Conservation (phyloP, 1,139 yeast species). For the Candida dubliniensis region DNA sequence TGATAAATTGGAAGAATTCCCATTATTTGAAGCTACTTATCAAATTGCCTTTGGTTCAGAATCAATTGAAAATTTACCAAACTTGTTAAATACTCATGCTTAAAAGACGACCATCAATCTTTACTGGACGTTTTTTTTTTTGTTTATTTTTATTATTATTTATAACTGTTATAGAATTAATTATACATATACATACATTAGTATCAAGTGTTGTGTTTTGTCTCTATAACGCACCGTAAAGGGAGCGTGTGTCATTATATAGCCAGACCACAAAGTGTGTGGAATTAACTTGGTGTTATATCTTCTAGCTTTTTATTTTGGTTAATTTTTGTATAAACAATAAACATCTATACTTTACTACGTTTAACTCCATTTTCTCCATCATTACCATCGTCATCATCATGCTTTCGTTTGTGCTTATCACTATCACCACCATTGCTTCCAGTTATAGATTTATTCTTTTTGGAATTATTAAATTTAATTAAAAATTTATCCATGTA, state of each 20-base stretch:
- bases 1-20: constrained; percentile 37
- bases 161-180: background rate
- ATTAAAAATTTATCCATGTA: constrained; percentile 76
- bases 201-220: too few relatives aligned
- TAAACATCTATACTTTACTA: too few relatives aligned
- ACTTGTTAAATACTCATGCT: constrained; percentile 22
- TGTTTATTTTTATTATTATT: constrained; percentile 1
- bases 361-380: too few relatives aligned
- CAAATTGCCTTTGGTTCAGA: constrained; percentile 45
- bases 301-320: background rate
- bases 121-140: background rate
- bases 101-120: background rate
- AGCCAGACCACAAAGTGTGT: too few relatives aligned
- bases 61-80: constrained; percentile 44
- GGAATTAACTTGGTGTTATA: too few relatives aligned
- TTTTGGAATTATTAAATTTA: constrained; percentile 44
- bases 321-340: background rate
- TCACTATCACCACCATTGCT: background rate
- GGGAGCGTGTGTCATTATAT: too few relatives aligned
- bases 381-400: too few relatives aligned
- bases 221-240: too few relatives aligned
- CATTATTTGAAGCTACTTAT: constrained; percentile 50
- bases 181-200: background rate
- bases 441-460: constrained; percentile 4
- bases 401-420: too few relatives aligned